A percentile compares a stretch with the other conserved stretches of the same genome.
Conservation (phyloP, 768 basidiomycete species). For the Trametes cingulata region DNA sequence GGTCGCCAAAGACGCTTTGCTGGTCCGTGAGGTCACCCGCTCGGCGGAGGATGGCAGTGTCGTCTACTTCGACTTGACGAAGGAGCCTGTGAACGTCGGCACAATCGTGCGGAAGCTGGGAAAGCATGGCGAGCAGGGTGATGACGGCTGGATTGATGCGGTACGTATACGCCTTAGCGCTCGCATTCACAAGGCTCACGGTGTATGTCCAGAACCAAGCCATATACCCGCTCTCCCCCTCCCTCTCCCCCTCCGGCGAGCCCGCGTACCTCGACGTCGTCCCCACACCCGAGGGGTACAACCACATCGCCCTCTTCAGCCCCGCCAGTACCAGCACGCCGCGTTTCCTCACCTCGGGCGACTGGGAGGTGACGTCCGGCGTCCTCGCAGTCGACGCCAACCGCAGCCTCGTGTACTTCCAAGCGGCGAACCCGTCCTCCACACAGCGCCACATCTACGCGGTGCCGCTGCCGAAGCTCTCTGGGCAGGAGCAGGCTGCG, state of each 20-base stretch:
- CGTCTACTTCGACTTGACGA: conserved; percentile 65
- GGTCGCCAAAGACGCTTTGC: conserved; percentile 72
- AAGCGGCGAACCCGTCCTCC: conserved; percentile 80
- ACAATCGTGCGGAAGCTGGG: conserved; percentile 77
- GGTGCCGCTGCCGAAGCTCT: conserved; percentile 61
- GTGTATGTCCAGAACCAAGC: conserved; percentile 51
- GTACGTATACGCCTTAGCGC: conserved; percentile 46
- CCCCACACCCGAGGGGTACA: conserved; percentile 78
- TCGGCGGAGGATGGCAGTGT: conserved; percentile 81
- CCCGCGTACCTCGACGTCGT: conserved; percentile 90
- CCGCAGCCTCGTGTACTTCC: conserved; percentile 82
- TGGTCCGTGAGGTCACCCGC: conserved; percentile 87
- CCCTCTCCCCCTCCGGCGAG: conserved; percentile 42
- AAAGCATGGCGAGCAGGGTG: conserved; percentile 80
- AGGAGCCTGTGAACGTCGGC: conserved; percentile 37
- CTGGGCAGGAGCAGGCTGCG: conserved; percentile 27
- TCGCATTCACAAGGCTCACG: no score
- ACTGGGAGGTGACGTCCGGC: conserved; percentile 85
- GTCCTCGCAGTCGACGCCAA: conserved; percentile 72
- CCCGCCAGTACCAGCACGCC: conserved; percentile 70
- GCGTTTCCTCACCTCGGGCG: conserved; percentile 80
- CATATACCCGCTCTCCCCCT: conserved; percentile 56
- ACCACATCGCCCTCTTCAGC: conserved; percentile 91
- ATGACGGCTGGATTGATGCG: conserved; percentile 92
- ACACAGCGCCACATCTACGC: conserved; percentile 85